Evolutionary conservation across 202 grass and related monocot genomes (phyloP), one percentile per base, ranked within the genome.

Genomic region (Miscanthus sacchariflorus): DNA sequence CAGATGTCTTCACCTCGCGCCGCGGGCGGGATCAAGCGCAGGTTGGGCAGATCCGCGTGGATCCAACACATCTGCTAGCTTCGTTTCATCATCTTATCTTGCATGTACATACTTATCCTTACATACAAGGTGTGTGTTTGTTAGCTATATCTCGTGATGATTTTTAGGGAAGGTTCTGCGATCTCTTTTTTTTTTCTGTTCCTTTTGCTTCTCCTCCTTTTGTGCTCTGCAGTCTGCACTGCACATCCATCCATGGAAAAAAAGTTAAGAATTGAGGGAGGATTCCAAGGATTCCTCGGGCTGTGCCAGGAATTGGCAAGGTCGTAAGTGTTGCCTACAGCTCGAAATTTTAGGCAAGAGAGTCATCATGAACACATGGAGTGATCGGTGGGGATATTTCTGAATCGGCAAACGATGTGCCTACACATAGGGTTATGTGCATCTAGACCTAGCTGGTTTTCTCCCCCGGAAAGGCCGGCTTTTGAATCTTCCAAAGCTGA

Each of bases 1-100:
- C 91, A 95, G 93, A 97, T 99, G 94, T 91, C 91, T 11, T 91
- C 93, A n/a, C 91, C 93, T 18, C 86, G 82, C 40, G 21, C 72
- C 50, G 69, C 71, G 0, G 71, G 91, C 27, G 91, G 86, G 50
- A 92, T 96, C 90, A 99, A 95, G 78, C 87, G 94, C 85, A 97
- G 94, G 94, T 99, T 75, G 79, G 73, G 13, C 79, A 92, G 90
- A 89, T 92, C 90, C 81, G 82, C 74, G 9, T 61, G 2, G 77
- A 85, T 85, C 72, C 58, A 80, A 59, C 21, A 68, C 43, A 79
- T 21, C 46, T 73, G 27, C 13, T 28, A 36, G 28, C 28, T 30
- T 83, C 12, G 58, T 19, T 48, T 8, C 46, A 78, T 81, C 70
- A 85, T 81, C 52, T 75, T 27, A 85, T 75, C 54, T 84, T 71